Conservation (phyloP, 352 stramenopile genomes). For the Phytophthora kernoviae region DNA sequence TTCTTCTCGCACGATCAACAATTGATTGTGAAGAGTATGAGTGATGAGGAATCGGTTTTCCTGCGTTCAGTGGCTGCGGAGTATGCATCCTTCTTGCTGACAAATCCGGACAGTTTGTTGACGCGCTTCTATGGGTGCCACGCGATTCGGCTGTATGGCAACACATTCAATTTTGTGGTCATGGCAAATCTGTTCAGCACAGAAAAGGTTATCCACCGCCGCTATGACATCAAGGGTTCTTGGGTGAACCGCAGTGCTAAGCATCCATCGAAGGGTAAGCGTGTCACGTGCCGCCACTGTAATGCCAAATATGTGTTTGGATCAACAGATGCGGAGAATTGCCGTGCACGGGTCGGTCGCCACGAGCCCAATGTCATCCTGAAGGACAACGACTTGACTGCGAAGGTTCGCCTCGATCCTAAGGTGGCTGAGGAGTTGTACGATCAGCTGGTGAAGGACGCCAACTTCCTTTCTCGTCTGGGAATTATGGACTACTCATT, state of each 20-base stretch:
- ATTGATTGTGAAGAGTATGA: slow-evolving; percentile 92
- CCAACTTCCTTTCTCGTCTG: slow-evolving; percentile 81
- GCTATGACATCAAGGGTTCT: slow-evolving; percentile 90
- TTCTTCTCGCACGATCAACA: slow-evolving; percentile 91
- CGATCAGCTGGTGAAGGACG: slow-evolving; percentile 85
- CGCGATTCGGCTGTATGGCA: slow-evolving; percentile 85
- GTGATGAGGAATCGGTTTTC: slow-evolving; percentile 83
- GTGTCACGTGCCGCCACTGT: slow-evolving; percentile 85
- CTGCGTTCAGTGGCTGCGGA: slow-evolving; percentile 80
- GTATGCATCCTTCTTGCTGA: slow-evolving; percentile 83
- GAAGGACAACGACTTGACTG: slow-evolving; percentile 89
- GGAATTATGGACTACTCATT: slow-evolving; percentile 94
- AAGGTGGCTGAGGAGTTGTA: slow-evolving; percentile 83
- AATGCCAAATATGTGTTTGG: slow-evolving; percentile 90
- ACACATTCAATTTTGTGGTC: slow-evolving; percentile 91
- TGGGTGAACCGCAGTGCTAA: slow-evolving; percentile 90
- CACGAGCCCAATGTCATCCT: slow-evolving; percentile 88
- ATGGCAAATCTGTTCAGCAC: slow-evolving; percentile 90
- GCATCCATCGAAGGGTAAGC: slow-evolving; percentile 84
- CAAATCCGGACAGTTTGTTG: slow-evolving; percentile 81
- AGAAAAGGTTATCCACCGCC: slow-evolving; percentile 82
- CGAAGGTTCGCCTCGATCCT: slow-evolving; percentile 76
- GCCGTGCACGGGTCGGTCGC: slow-evolving; percentile 70
- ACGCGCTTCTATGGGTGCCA: slow-evolving; percentile 88
- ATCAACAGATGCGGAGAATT: slow-evolving; percentile 81